Conservation (phyloP, 352 stramenopile species). For the Achlya hypogyna region DNA sequence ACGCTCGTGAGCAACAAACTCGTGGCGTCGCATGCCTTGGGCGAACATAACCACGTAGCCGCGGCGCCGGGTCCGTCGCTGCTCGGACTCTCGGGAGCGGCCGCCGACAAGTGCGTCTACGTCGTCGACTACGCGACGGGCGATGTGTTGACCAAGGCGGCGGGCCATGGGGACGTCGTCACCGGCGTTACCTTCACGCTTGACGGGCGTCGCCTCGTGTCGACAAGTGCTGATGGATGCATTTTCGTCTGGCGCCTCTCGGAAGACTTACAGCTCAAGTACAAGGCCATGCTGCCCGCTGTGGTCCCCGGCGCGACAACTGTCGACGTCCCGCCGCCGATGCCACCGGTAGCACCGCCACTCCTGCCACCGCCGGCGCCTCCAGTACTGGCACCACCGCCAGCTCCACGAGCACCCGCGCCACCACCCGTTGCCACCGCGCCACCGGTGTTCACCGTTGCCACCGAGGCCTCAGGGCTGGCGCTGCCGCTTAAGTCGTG, state of each 20-base stretch:
- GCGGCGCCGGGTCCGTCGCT: conserved; percentile 57
- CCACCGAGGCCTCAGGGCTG: background rate
- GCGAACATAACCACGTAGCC: conserved; percentile 61
- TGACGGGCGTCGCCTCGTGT: conserved; percentile 80
- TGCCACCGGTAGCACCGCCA: conserved; percentile 25
- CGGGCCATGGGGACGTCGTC: conserved; percentile 76
- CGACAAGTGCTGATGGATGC: conserved; percentile 70
- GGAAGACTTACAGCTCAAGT: conserved; percentile 57
- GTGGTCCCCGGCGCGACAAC: background rate
- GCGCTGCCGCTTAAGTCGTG: background rate
- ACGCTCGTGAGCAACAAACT: conserved; percentile 51
- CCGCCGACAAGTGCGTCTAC: conserved; percentile 80
- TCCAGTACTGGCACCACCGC: conserved; percentile 10
- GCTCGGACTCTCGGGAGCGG: conserved; percentile 70
- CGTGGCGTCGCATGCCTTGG: conserved; percentile 46
- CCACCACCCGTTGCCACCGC: conserved; percentile 21
- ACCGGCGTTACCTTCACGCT: conserved; percentile 77
- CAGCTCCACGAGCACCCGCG: conserved; percentile 30
- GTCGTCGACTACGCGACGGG: conserved; percentile 74
- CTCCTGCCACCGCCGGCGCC: background rate
- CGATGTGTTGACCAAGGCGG: conserved; percentile 61
- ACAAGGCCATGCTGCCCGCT: conserved; percentile 44
- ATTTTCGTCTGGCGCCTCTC: conserved; percentile 84
- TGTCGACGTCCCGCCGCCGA: conserved; percentile 15
- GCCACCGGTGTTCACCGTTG: no score